A percentile compares a stretch with the other conserved stretches of the same genome.
phyloP scores from a whole-genome alignment of 2,329 filamentous ascomycete species.

The Trichophaea hybrida region DNA sequence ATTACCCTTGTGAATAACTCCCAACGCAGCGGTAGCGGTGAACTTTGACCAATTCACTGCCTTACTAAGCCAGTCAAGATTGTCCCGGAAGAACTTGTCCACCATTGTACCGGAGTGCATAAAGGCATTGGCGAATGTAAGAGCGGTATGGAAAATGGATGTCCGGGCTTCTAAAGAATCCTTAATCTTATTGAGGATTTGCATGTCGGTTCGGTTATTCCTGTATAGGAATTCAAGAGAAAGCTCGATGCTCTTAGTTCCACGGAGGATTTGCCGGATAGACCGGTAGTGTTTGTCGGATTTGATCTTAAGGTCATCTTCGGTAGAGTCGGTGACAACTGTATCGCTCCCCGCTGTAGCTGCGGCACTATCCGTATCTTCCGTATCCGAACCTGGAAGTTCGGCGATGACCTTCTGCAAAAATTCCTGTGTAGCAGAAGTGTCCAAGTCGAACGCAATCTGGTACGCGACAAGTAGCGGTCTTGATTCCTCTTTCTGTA shows the following conservation, averaged over 20 bases:
- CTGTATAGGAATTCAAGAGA: slow-evolving; percentile 94
- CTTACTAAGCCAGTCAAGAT: slow-evolving; percentile 94
- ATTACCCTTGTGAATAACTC: slow-evolving; percentile 93
- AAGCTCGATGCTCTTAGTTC: slow-evolving; percentile 83
- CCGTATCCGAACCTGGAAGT: slow-evolving; percentile 31
- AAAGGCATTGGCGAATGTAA: slow-evolving; percentile 95
- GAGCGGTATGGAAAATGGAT: slow-evolving; percentile 94
- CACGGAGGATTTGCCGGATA: slow-evolving; percentile 59
- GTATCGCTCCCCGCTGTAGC: slow-evolving; percentile 23
- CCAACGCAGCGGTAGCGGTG: slow-evolving; percentile 86
- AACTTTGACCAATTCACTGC: slow-evolving; percentile 99
- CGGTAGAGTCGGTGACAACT: slow-evolving; percentile 18
- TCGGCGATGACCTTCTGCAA: slow-evolving; percentile 54
- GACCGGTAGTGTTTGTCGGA: slow-evolving; percentile 39
- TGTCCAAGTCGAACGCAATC: slow-evolving; percentile 94
- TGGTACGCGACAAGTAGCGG: slow-evolving; percentile 85
- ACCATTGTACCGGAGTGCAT: slow-evolving; percentile 99
- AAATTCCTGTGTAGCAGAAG: slow-evolving; percentile 97
- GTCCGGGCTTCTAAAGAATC: slow-evolving; percentile 92
- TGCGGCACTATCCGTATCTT: slow-evolving; percentile 31
- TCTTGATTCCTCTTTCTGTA: slow-evolving; percentile 61
- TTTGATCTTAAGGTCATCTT: slow-evolving; percentile 16
- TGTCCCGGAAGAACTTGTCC: slow-evolving; percentile 96
- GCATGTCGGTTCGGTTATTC: slow-evolving; percentile 83
- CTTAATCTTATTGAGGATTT: slow-evolving; percentile 87